phyloP scores from a whole-genome alignment of 768 basidiomycete species.

The Artomyces pyxidatus region DNA sequence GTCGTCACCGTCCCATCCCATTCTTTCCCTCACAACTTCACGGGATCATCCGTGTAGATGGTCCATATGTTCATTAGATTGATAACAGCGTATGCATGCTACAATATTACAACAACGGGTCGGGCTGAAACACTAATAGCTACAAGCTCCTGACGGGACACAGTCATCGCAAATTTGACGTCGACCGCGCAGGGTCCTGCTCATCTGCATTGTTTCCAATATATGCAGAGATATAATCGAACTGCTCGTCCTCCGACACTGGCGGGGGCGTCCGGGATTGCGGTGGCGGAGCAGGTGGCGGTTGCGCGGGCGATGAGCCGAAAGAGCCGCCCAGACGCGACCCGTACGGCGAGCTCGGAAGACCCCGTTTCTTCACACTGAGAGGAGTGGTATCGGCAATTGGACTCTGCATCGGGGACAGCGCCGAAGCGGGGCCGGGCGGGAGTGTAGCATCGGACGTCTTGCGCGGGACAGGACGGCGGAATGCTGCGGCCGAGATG shows the following conservation, averaged over 20 bases:
- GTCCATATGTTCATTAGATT: too few relatives aligned
- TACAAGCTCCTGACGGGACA: too few relatives aligned
- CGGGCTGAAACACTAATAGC: too few relatives aligned
- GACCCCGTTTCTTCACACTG: constrained; percentile 38
- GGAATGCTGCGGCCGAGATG: constrained; percentile 73
- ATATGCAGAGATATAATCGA: constrained; percentile 56
- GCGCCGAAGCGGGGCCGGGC: too few relatives aligned
- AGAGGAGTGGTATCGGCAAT: constrained; percentile 40
- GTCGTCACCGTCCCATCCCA: too few relatives aligned
- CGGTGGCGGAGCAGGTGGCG: constrained; percentile 9
- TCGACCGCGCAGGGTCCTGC: background rate
- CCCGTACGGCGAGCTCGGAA: constrained; percentile 38
- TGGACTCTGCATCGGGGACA: constrained; percentile 7
- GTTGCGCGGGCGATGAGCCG: constrained; percentile 1
- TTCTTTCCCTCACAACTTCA: too few relatives aligned
- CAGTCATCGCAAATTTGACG: too few relatives aligned
- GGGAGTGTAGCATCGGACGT: constrained; percentile 17
- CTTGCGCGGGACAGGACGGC: constrained; percentile 36
- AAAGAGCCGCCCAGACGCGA: background rate
- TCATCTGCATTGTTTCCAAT: background rate
- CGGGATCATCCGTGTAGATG: too few relatives aligned
- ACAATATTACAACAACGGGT: too few relatives aligned
- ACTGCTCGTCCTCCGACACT: constrained; percentile 38
- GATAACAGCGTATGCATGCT: too few relatives aligned
- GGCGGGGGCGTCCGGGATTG: constrained; percentile 5